A percentile compares a stretch with the other conserved stretches of the same genome.
phyloP scores from a whole-genome alignment of 768 basidiomycete species.

The Pulveroboletus sp. region DNA sequence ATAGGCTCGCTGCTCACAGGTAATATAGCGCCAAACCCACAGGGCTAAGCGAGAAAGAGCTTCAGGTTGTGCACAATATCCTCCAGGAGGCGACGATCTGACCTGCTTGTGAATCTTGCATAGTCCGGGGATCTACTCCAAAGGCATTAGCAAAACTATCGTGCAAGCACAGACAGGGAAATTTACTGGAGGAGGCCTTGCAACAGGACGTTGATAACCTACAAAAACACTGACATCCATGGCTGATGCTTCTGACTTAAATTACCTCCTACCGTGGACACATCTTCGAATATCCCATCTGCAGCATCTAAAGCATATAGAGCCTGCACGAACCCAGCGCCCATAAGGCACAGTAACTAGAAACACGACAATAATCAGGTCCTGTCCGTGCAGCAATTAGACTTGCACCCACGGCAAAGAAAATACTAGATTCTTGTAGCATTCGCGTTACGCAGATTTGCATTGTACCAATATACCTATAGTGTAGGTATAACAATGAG shows the following conservation, averaged over 20 bases:
- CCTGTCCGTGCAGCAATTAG: neutral
- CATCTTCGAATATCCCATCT: constrained; percentile 65
- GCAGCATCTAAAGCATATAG: constrained; percentile 89
- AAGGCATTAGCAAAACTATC: neutral
- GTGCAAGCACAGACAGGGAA: neutral
- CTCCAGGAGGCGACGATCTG: neutral
- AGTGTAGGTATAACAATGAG: neutral
- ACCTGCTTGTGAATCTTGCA: constrained; percentile 50
- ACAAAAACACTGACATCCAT: neutral
- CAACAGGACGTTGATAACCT: constrained; percentile 69
- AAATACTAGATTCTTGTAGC: constrained; percentile 89
- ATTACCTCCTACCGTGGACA: constrained; percentile 39
- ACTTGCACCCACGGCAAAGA: constrained; percentile 64
- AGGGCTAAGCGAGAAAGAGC: constrained; percentile 31
- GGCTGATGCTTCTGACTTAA: neutral
- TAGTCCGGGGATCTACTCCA: constrained; percentile 61
- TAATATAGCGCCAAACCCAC: constrained; percentile 72
- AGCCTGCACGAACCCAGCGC: constrained; percentile 80
- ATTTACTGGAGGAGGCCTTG: constrained; percentile 76
- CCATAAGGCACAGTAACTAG: constrained; percentile 77
- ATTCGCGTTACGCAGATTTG: constrained; percentile 92
- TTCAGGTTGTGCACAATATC: neutral
- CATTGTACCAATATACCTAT: constrained; percentile 83
- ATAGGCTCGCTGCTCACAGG: constrained; percentile 46
- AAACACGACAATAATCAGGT: neutral